Evolutionary conservation across 176 grass and related monocot species (phyloP).

Genomic region (Stipa capillata): DNA sequence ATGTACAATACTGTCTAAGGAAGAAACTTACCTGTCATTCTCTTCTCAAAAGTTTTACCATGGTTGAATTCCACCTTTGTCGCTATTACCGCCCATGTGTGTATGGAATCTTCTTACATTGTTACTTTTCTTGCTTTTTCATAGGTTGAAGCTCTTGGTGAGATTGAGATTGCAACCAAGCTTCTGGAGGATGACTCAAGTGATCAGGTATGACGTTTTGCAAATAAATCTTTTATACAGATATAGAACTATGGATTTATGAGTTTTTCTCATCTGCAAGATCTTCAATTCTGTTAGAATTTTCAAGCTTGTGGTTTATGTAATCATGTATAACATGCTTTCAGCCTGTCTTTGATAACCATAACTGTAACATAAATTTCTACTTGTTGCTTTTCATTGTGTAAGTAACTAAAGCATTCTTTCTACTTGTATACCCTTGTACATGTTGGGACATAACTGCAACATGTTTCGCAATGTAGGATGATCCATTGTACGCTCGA

Average conservation of each 20-base stretch:
- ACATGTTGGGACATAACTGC: slow-evolving; percentile 5
- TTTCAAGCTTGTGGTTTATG: not conserved
- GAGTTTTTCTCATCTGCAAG: not conserved
- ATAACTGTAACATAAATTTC: not conserved
- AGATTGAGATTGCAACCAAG: slow-evolving; percentile 97
- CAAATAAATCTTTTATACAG: not conserved
- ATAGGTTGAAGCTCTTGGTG: slow-evolving; percentile 83
- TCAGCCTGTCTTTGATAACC: not conserved
- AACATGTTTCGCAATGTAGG: slow-evolving; percentile 39
- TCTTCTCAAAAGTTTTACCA: not conserved
- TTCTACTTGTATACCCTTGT: not conserved
- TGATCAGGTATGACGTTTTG: slow-evolving; percentile 43
- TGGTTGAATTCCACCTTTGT: not conserved
- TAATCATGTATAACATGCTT: not conserved
- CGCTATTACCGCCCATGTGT: not conserved
- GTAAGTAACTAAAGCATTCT: not conserved
- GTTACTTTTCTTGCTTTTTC: slow-evolving; percentile 2
- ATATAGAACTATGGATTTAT: not conserved
- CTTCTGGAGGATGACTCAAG: slow-evolving; percentile 66
- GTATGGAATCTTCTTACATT: slow-evolving; percentile 5
- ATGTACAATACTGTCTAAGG: not conserved
- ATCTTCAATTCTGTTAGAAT: not conserved
- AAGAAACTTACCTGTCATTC: not conserved
- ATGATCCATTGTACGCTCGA: slow-evolving; percentile 61
- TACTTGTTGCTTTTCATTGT: slow-evolving; percentile 13